Evolutionary conservation across 768 basidiomycete species (phyloP).

Genomic region (Hemileccinum impolitum): DNA sequence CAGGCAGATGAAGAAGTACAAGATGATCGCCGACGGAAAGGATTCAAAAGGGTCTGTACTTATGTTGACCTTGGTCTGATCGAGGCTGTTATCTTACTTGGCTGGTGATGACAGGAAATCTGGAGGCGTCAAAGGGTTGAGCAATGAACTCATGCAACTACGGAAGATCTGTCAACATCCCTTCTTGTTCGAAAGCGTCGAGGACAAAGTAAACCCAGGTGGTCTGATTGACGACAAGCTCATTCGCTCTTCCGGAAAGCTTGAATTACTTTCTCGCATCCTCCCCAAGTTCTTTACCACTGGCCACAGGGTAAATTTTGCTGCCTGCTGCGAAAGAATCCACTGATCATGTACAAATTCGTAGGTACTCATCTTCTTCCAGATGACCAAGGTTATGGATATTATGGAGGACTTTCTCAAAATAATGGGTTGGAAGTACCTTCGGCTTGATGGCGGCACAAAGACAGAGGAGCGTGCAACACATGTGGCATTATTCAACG

Average conservation of each 20-base stretch:
- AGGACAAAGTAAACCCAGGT: slow-evolving; percentile 86
- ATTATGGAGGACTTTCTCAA: slow-evolving; percentile 96
- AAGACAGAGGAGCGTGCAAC: slow-evolving; percentile 93
- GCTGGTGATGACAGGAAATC: slow-evolving; percentile 46
- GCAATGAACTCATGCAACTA: slow-evolving; percentile 96
- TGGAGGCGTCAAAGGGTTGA: slow-evolving; percentile 81
- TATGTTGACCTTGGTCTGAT: neutral
- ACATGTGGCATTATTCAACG: slow-evolving; percentile 85
- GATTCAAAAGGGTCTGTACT: slow-evolving; percentile 64
- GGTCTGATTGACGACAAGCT: slow-evolving; percentile 82
- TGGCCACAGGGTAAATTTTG: slow-evolving; percentile 71
- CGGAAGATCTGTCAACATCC: slow-evolving; percentile 99
- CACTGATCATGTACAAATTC: slow-evolving; percentile 5
- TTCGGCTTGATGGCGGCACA: slow-evolving; percentile 94
- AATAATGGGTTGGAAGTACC: slow-evolving; percentile 80
- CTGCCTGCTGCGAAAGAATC: neutral
- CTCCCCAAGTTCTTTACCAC: slow-evolving; percentile 93
- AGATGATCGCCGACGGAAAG: slow-evolving; percentile 89
- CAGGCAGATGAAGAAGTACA: slow-evolving; percentile 97
- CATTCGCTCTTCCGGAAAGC: slow-evolving; percentile 85
- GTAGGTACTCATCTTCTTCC: slow-evolving; percentile 98
- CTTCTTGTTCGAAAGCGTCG: slow-evolving; percentile 92
- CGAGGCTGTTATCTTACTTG: slow-evolving; percentile 4
- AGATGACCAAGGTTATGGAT: slow-evolving; percentile 99
- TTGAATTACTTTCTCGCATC: slow-evolving; percentile 87